Evolutionary conservation across 2,329 filamentous ascomycete species (phyloP).

Genomic region (Neonectria hederae): DNA sequence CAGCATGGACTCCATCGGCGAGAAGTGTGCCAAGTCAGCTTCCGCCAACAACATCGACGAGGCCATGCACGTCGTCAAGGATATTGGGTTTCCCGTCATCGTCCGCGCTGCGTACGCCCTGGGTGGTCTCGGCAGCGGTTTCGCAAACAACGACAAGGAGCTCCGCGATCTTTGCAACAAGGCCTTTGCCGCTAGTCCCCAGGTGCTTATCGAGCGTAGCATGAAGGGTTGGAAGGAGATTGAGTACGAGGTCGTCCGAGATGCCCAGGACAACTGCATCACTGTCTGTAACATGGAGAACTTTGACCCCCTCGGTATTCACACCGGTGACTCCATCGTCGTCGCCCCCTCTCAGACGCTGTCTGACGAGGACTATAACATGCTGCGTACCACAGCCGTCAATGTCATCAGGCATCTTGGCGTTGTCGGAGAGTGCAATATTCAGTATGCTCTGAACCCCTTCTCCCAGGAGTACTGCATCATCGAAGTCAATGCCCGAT

Average conservation of each 20-base stretch:
- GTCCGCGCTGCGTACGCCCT: conserved; percentile 96
- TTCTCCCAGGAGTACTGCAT: conserved; percentile 98
- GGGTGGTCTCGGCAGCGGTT: conserved; percentile 93
- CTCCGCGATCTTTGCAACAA: conserved; percentile 90
- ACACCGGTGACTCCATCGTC: conserved; percentile 98
- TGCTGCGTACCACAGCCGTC: conserved; percentile 95
- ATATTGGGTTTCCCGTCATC: conserved; percentile 96
- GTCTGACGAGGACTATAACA: conserved; percentile 98
- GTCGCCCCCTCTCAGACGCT: conserved; percentile 97
- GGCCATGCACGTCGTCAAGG: conserved; percentile 85
- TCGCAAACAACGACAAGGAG: conserved; percentile 87
- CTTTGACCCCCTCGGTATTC: conserved; percentile 97
- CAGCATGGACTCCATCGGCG: conserved; percentile 97
- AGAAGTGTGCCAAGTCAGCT: conserved; percentile 97
- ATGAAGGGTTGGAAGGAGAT: conserved; percentile 99
- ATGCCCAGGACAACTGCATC: conserved; percentile 96
- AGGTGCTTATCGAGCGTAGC: conserved; percentile 95
- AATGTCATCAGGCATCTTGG: conserved; percentile 97
- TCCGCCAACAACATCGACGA: conserved; percentile 91
- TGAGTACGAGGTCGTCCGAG: conserved; percentile 97
- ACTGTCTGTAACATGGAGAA: conserved; percentile 99
- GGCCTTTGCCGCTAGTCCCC: conserved; percentile 92
- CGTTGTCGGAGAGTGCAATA: conserved; percentile 98
- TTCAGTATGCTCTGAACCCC: conserved; percentile 96
- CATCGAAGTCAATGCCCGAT: conserved; percentile 96